These are phyloP conservation scores for Thalassiosira sp. DNA, from an alignment of 352 stramenopile species.

Conservation along the genomic window DNA sequence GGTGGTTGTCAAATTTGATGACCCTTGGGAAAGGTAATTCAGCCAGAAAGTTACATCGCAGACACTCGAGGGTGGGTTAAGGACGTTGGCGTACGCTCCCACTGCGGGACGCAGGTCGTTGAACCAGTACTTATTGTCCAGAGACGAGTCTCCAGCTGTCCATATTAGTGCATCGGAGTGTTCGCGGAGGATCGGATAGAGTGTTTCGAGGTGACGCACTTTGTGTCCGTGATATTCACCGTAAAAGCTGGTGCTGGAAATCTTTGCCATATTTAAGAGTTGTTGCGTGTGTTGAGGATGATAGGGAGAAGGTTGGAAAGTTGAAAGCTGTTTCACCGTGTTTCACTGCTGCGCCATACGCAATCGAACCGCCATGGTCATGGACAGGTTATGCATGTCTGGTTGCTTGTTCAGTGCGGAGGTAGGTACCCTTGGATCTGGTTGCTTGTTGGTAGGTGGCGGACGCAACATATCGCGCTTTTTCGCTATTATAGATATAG, in stretches of 20 bases:
- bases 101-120: conserved; percentile 39
- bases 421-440: no score
- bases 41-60: conserved; percentile 80
- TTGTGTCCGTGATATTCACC: conserved; percentile 75
- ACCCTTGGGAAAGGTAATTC: conserved; percentile 61
- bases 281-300: no score
- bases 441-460: no score
- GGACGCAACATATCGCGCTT: no score
- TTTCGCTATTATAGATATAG: no score
- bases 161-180: conserved; percentile 66
- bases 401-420: no score
- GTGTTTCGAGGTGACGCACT: conserved; percentile 50
- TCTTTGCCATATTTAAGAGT: conserved; percentile 26
- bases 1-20: no score
- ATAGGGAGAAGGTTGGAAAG: no score
- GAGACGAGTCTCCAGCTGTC: conserved; percentile 65
- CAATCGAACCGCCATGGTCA: no score
- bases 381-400: no score
- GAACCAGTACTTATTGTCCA: conserved; percentile 81
- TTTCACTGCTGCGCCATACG: no score
- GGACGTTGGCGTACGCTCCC: conserved; percentile 53
- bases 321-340: no score
- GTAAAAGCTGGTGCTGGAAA: conserved; percentile 58
- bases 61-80: conserved; percentile 61
- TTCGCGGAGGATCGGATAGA: conserved; percentile 60